phyloP scores from a whole-genome alignment of 352 stramenopile genomes.

The Phytophthora podocarpi region DNA sequence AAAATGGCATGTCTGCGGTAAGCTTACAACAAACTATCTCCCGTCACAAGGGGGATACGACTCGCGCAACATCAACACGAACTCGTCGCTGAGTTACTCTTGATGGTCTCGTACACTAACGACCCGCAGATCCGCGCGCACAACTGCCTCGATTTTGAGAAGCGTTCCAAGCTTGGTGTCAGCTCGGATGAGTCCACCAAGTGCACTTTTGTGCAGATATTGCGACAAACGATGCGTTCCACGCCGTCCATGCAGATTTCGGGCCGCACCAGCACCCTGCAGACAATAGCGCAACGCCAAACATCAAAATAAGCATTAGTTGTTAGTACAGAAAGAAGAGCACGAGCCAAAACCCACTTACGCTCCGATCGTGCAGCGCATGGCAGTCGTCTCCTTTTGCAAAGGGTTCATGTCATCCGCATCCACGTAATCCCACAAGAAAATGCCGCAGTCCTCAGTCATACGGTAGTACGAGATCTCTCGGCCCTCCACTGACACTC shows the following conservation, averaged over 20 bases:
- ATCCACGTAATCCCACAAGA: constrained; percentile 45
- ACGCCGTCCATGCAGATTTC: constrained; percentile 54
- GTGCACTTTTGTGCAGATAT: constrained; percentile 65
- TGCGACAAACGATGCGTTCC: constrained; percentile 58
- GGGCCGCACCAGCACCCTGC: constrained; percentile 39
- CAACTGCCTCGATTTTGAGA: constrained; percentile 37
- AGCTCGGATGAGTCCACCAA: constrained; percentile 12
- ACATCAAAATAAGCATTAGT: not conserved
- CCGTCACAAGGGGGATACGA: too few species aligned
- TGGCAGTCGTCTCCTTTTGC: constrained; percentile 10
- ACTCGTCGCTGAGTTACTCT: constrained; percentile 10
- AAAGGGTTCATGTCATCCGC: constrained; percentile 35
- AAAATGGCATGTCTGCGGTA: not conserved
- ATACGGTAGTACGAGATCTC: constrained; percentile 36
- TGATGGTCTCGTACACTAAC: constrained; percentile 57
- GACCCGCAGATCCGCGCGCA: constrained; percentile 49
- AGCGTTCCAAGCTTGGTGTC: constrained; percentile 35
- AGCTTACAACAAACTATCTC: too few species aligned
- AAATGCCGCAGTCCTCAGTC: constrained; percentile 27
- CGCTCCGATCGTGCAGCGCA: constrained; percentile 35
- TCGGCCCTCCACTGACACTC: constrained; percentile 30
- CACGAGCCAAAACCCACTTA: constrained; percentile 35
- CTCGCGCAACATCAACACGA: not conserved
- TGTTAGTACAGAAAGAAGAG: constrained; percentile 1
- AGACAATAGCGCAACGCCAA: not conserved